Evolutionary conservation across 176 grass and related monocot genomes (phyloP).

Genomic region (Tillandsia fasciculata): DNA sequence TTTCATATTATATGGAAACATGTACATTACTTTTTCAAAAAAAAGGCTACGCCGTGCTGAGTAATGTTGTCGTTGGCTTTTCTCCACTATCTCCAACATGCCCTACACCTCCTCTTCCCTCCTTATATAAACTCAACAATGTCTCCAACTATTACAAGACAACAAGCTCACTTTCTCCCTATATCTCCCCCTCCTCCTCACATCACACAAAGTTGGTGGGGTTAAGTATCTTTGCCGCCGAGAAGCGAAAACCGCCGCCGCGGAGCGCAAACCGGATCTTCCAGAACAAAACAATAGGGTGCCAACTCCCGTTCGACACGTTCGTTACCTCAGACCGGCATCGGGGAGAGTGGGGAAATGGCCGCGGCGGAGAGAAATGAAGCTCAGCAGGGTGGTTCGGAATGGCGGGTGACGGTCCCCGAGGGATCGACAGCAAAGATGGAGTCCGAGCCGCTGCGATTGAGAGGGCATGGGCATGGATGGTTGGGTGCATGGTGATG

Average conservation of each 20-base stretch:
- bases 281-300: slow-evolving; percentile 14
- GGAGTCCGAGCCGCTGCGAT: slow-evolving; percentile 17
- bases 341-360: slow-evolving; percentile 10
- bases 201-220: neutral
- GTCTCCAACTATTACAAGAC: neutral
- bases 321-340: neutral
- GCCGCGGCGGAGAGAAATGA: slow-evolving; percentile 30
- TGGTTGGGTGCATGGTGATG: slow-evolving; percentile 9
- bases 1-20: too few relatives aligned
- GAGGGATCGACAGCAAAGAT: slow-evolving; percentile 37
- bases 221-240: too few relatives aligned
- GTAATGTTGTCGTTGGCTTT: neutral
- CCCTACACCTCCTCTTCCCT: neutral
- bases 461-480: slow-evolving; percentile 12
- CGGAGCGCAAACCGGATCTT: neutral
- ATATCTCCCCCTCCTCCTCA: neutral
- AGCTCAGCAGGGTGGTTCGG: neutral
- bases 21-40: too few relatives aligned
- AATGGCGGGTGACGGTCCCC: slow-evolving; percentile 53
- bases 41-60: too few relatives aligned
- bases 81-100: neutral
- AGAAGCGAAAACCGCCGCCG: too few relatives aligned
- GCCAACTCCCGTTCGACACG: neutral
- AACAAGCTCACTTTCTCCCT: neutral
- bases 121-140: neutral